Evolutionary conservation across 2,329 filamentous ascomycete genomes (phyloP), one percentile per base, ranked within the genome.

Genomic region (Hymenoscyphus occultus): DNA sequence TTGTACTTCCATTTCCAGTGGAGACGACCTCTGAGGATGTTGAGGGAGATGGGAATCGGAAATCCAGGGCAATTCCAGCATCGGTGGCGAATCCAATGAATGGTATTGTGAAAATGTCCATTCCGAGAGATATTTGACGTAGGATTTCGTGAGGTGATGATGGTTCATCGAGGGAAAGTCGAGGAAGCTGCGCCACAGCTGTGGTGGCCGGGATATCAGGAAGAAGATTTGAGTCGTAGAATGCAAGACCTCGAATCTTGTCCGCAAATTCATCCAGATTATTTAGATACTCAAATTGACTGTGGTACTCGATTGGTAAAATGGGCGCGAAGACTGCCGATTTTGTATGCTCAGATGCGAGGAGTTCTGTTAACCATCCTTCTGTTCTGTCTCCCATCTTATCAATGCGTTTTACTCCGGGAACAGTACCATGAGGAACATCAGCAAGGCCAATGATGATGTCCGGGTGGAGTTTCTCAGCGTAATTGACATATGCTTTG

Each of bases 341-440:
- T 19, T 73, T 71, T 32, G 68, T 69, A n/a, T 73, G 69, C 22
- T 75, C 74, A 22, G 71, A 65, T 12, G 76, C 77, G 42, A 93
- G 80, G 60, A 92, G 86, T 68, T 90, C 85, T 31, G 86, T 84
- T 19, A 94, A 81, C 92, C 93, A 98, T 45, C 85, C 84, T 74
- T 95, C 90, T 0, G 92, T 97, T 64, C 94, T 84, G 73, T 95
- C 92, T 31, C 87, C 89, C 88, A 97, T 97, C 73, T 91, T 93
- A 42, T 87, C 82, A 58, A 90, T 85, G 57, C 93, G 85, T 78
- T 96, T 97, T 10, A 83, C 79, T 2, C 88, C 85, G 0, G 90
- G 84, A 3, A 80, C 69, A 62, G 80, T 79, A 71, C 71, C 78
- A 70, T 85, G 84, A 39, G 84, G 82, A 10, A 93, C 83, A 76